Conservation (phyloP, 495 filamentous ascomycete genomes). For the Choiromyces venosus region DNA sequence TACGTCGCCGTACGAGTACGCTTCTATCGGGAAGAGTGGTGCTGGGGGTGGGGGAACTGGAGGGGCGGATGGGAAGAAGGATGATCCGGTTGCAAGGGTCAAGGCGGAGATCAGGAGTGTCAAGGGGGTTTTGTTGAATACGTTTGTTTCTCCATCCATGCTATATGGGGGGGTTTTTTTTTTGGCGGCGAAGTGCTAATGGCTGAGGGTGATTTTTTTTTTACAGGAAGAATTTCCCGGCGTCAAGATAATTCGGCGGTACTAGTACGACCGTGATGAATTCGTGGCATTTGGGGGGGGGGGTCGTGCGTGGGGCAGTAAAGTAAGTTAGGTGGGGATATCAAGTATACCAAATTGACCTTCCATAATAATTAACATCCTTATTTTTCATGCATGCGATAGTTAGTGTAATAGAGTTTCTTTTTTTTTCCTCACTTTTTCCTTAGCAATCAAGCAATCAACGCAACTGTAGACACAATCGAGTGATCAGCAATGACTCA, state of each 20-base stretch:
- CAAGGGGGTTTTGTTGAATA: slow-evolving; percentile 87
- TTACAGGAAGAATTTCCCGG: slow-evolving; percentile 51
- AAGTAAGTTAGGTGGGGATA: no score
- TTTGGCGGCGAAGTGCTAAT: slow-evolving; percentile 55
- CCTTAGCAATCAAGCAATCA: neutral
- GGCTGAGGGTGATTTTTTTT: slow-evolving; percentile 16
- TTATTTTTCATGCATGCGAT: neutral
- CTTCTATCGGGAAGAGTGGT: no score
- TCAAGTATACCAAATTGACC: neutral
- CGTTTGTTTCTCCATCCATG: slow-evolving; percentile 39
- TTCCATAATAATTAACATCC: neutral
- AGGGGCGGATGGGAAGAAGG: slow-evolving; percentile 49
- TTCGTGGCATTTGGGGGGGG: no score
- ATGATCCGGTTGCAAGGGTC: slow-evolving; percentile 72
- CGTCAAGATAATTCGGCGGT: slow-evolving; percentile 42
- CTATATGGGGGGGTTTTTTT: neutral
- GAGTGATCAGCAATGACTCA: neutral
- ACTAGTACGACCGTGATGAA: no score
- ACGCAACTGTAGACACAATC: neutral
- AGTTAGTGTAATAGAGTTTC: neutral
- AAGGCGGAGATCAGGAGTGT: slow-evolving; percentile 81
- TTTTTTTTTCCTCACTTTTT: neutral
- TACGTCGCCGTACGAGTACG: slow-evolving; percentile 17
- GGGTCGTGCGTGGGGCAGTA: no score
- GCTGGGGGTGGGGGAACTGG: slow-evolving; percentile 43